Base-by-base conservation (phyloP, 225 moss, liverwort and hornwort species). In the Polytrichum commune region DNA sequence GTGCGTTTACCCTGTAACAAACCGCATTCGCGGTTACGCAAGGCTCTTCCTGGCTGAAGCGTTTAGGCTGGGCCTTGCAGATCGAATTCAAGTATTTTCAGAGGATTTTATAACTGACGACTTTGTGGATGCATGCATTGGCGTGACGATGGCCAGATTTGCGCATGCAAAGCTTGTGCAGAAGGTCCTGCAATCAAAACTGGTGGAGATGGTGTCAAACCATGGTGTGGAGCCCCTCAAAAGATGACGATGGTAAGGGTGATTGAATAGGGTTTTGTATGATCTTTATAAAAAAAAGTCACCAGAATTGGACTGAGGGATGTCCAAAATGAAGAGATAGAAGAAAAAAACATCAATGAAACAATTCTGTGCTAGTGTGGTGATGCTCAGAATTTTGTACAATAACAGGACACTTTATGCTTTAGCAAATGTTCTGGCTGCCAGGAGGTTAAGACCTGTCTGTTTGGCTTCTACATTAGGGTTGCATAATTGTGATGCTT, bases 1-100 rank as follows among this genome's bases (percentile, higher is more conserved):
- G 66, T 96, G 96, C 4, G 86, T 96, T 54, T 92, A 53, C 69
- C 93, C 93, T 0, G 96, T 96, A 27, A 96, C 96, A 5, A 96
- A 80, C 66, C 93, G 96, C 69, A 92, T 96, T 74, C 86, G 90
- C 19, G 77, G 90, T n/a, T 93, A 80, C 25, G 93, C 87, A 10
- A 82, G 96, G 54, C 70, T 96, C 77, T 93, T 90, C 62, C 77
- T 96, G 1, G 85, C 93, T 4, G 91, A 96, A 77, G 72, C 87
- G 20, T 72, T 87, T 55, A 82, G 89, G 70, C 55, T 78, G 56
- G 85, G 88, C 5, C 67, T 84, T 6, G 82, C 72, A 19, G 86
- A 92, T 54, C 84, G 78, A 1, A 54, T 96, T 20, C 93, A 93
- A 67, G 79, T 93, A 23, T 88, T 83, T 29, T 86, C 93, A 0